Evolutionary conservation across 768 basidiomycete genomes (phyloP).

Genomic region (Podaxis pistillaris): DNA sequence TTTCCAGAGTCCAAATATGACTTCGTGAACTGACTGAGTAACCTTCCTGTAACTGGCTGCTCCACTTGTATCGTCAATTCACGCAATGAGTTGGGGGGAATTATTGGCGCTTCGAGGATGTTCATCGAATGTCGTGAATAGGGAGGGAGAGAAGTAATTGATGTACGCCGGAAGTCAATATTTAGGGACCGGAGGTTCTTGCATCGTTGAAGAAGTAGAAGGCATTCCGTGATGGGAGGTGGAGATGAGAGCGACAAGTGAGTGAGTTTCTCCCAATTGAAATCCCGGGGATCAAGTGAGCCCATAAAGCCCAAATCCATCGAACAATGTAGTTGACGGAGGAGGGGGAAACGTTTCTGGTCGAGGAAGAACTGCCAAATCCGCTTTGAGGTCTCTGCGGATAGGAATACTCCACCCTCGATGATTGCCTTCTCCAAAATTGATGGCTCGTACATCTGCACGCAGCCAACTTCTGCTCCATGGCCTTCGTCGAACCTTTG

Average conservation of each 20-base stretch:
- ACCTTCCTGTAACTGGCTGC: neutral
- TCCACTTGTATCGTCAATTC: slow-evolving; percentile 1
- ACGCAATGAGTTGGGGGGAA: neutral
- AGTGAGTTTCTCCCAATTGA: neutral
- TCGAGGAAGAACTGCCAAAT: slow-evolving; percentile 8
- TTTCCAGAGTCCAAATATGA: neutral
- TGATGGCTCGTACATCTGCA: neutral
- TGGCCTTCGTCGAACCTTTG: neutral
- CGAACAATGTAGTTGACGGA: slow-evolving; percentile 4
- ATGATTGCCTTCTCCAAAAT: neutral
- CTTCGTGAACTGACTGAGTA: neutral
- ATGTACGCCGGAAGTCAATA: neutral
- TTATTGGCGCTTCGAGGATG: neutral
- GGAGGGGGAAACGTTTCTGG: neutral
- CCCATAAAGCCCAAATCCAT: neutral
- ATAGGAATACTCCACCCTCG: neutral
- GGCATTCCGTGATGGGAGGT: slow-evolving; percentile 1
- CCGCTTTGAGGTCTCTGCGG: neutral
- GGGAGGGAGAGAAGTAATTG: neutral
- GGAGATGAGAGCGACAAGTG: slow-evolving; percentile 1
- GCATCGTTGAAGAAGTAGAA: slow-evolving; percentile 1
- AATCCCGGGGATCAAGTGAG: neutral
- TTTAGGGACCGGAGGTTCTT: neutral
- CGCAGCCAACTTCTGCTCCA: neutral
- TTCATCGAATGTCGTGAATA: neutral